Evolutionary conservation across 1,139 yeast genomes (phyloP), one percentile per base, ranked within the genome.

Genomic region (Pichia sp.): DNA sequence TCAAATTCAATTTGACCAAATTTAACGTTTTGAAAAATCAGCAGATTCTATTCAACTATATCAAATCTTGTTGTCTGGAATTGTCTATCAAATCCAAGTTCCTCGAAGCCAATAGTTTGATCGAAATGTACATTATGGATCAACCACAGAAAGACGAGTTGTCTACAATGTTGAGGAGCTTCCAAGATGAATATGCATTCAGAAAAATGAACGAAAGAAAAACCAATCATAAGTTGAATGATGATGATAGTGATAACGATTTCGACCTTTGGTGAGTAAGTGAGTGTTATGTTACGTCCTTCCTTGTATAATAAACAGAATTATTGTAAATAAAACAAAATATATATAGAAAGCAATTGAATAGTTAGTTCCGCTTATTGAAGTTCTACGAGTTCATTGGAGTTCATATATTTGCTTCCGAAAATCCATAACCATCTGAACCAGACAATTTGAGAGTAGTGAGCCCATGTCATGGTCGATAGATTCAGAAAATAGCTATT

Each of bases 381-480:
- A 31, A 31, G 33, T 31, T 31, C 42, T 37, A 62, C 65, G 49
- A 88, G 70, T 57, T 85, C 90, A 63, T 90, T 92, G 44, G 71
- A 73, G 39, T 79, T 81, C 74, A 84, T 74, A 64, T 84, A 85
- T 51, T 94, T 72, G 50, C 95, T 84, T 38, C 81, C 65, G 6
- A 76, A 50, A 57, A 92, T 70, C 97, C 97, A 92, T 2, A 88
- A 83, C 68, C 85, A 86, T 53, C 99, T 72, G 64, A 84, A 92
- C 97, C 97, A 92, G 11, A 82, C 90, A 87, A 92, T 85, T 62
- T 92, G 99, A 3, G 95, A 81, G 52, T 71, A 71, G 64, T 92
- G 97, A 4, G 86, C 95, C 54, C 73, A 72, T 4, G 81, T 68
- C 97, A 92, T 88, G 4, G 96, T 85, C 0, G 83, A 75, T 47